Conservation (phyloP, 2,329 filamentous ascomycete genomes). For the Metarhizium rileyi region DNA sequence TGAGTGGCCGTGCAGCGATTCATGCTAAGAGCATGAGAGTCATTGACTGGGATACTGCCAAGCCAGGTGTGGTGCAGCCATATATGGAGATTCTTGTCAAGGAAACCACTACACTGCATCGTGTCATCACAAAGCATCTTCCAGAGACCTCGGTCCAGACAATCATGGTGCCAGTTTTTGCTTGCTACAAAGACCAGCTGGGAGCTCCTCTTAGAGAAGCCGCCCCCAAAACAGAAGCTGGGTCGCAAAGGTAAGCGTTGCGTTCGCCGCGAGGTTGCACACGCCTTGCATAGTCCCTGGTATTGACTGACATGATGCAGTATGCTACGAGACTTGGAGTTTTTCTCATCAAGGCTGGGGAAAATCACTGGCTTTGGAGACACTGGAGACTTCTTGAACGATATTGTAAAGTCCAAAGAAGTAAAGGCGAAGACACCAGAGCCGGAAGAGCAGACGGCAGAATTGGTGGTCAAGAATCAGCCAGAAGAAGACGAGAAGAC, state of each 20-base stretch:
- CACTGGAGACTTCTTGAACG: constrained; percentile 58
- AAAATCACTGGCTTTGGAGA: constrained; percentile 74
- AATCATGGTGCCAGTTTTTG: constrained; percentile 82
- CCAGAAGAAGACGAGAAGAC: constrained; percentile 1
- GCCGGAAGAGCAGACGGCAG: constrained; percentile 6
- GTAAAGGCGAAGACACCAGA: constrained; percentile 18
- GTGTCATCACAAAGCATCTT: constrained; percentile 73
- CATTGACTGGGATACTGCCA: constrained; percentile 59
- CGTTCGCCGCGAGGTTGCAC: not conserved
- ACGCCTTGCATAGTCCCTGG: not conserved
- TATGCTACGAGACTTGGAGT: constrained; percentile 66
- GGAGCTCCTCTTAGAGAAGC: constrained; percentile 59
- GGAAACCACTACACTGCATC: constrained; percentile 76
- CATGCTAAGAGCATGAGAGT: constrained; percentile 68
- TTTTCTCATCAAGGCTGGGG: constrained; percentile 59
- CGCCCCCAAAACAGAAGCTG: constrained; percentile 53
- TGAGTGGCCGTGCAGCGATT: constrained; percentile 64
- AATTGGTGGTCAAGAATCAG: constrained; percentile 10
- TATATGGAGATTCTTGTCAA: constrained; percentile 85
- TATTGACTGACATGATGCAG: constrained; percentile 29
- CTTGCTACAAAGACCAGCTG: constrained; percentile 71
- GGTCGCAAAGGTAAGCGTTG: constrained; percentile 57
- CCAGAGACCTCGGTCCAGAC: constrained; percentile 65
- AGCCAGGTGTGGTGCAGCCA: constrained; percentile 38
- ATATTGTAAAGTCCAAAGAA: constrained; percentile 53